Base-by-base conservation (phyloP, 2,329 filamentous ascomycete species). In the Colletotrichum sojae region DNA sequence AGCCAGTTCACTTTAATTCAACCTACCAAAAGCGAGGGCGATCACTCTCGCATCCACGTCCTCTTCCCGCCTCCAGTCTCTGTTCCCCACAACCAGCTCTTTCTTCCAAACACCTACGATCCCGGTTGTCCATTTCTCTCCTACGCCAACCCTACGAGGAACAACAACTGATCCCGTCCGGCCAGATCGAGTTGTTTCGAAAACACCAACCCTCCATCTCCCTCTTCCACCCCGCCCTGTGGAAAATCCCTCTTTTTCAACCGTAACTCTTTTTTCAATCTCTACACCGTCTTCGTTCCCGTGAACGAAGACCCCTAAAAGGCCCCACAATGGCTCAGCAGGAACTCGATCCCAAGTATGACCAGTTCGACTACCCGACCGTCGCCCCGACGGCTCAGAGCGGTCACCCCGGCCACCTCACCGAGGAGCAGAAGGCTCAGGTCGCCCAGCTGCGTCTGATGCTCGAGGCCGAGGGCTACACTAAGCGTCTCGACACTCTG, bases 331-430 rank as follows among this genome's bases (percentile, higher is more conserved):
- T 70, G 67, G 56, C 67, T 49, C 67, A 69, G 45, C 63, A 59
- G 31, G 83, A 89, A 80, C 79, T 94, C 76, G 91, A 97, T 82
- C 88, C 93, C 80, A 98, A 97, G 85, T 97, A 98, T 86, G 96
- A 98, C 84, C 82, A 97, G 85, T 98, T 96, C 83, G 95, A 98
- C 83, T 98, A 89, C 85, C 96, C 96, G 72, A 94, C 91, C 73
- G 91, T 89, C 71, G 90, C 94, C 54, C 89, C 92, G 63, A 89
- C 89, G 74, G 80, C 87, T 54, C 89, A 91, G 78, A 84, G 86
- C 75, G 96, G 96, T 73, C 94, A 98, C 81, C 91, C 95, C 71
- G 96, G 96, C 79, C 90, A 97, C 82, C 92, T 97, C 76, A 96
- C 92, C 63, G 86, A 90, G 67, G 89, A 93, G 81, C 94, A 98